Evolutionary conservation across 768 basidiomycete genomes (phyloP).

Genomic region (Suillus spraguei): DNA sequence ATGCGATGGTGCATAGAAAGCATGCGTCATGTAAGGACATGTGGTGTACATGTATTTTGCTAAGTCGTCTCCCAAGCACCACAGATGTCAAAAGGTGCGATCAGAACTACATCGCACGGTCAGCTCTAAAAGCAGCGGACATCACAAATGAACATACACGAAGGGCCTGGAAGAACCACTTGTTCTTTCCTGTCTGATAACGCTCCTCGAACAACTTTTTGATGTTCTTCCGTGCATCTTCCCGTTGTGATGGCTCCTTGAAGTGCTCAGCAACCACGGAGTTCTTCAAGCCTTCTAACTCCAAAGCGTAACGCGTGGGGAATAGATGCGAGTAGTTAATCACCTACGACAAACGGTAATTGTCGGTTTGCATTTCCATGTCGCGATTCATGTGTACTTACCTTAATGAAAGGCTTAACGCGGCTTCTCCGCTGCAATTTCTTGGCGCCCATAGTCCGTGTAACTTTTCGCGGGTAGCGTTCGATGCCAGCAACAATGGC

Average conservation of each 20-base stretch:
- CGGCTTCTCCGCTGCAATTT: constrained; percentile 90
- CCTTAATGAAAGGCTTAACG: constrained; percentile 99
- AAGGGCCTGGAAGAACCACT: constrained; percentile 93
- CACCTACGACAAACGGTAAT: constrained; percentile 46
- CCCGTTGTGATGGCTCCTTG: constrained; percentile 95
- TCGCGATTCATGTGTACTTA: constrained; percentile 34
- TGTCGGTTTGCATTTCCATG: constrained; percentile 3
- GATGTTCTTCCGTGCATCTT: constrained; percentile 93
- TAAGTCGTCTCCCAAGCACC: constrained; percentile 21
- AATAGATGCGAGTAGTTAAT: constrained; percentile 99
- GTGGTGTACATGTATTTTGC: constrained; percentile 44
- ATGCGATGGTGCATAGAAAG: constrained; percentile 22
- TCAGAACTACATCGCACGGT: constrained; percentile 37
- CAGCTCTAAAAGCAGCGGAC: constrained; percentile 4
- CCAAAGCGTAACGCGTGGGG: constrained; percentile 98
- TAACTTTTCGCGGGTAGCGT: constrained; percentile 97
- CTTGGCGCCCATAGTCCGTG: constrained; percentile 96
- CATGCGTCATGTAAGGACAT: constrained; percentile 33
- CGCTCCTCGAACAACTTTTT: constrained; percentile 97
- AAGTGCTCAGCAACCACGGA: constrained; percentile 85
- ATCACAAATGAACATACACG: constrained; percentile 51
- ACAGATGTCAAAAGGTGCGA: constrained; percentile 16
- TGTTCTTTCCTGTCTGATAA: constrained; percentile 93
- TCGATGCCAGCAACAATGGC: constrained; percentile 98
- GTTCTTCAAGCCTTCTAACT: constrained; percentile 94